A percentile compares a stretch with the other conserved stretches of the same genome.
Evolutionary conservation across 202 grass and related monocot genomes (phyloP).

Genomic region (Schoenoplectus triqueter): DNA sequence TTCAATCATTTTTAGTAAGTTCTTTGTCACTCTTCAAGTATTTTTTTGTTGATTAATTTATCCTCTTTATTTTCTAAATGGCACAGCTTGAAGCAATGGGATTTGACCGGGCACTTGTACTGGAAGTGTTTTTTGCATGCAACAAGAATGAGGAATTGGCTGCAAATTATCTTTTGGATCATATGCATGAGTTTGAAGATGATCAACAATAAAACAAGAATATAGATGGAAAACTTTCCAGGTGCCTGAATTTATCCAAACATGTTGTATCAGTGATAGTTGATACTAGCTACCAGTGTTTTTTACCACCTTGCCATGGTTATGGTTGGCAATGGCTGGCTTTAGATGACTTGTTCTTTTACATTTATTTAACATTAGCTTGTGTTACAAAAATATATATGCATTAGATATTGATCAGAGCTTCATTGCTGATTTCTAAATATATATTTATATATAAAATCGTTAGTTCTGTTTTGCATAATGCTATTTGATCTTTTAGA

Average conservation of each 20-base stretch:
- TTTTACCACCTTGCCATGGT: constrained; percentile 34
- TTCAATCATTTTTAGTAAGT: not conserved
- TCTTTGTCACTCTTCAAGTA: not conserved
- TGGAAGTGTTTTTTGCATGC: constrained; percentile 91
- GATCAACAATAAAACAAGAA: constrained; percentile 42
- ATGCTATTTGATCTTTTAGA: not conserved
- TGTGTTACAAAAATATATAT: constrained; percentile 29
- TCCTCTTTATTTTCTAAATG: not conserved
- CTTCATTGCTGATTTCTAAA: constrained; percentile 20
- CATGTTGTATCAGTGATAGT: constrained; percentile 26
- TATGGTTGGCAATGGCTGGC: constrained; percentile 18
- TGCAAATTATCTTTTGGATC: constrained; percentile 88
- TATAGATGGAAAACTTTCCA: constrained; percentile 38
- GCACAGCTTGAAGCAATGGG: constrained; percentile 91
- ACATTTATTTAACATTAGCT: constrained; percentile 30
- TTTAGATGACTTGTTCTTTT: constrained; percentile 32
- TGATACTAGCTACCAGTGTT: too few species aligned
- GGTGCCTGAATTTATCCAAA: constrained; percentile 30
- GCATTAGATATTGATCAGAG: constrained; percentile 15
- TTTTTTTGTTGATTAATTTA: constrained; percentile 16
- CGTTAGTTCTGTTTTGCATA: not conserved
- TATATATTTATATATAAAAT: not conserved
- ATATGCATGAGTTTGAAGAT: constrained; percentile 85
- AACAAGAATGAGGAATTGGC: constrained; percentile 83
- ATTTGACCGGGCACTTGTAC: constrained; percentile 72